Base-by-base conservation (phyloP, 1,139 yeast genomes). In the Sugiyamaella pinicola region DNA sequence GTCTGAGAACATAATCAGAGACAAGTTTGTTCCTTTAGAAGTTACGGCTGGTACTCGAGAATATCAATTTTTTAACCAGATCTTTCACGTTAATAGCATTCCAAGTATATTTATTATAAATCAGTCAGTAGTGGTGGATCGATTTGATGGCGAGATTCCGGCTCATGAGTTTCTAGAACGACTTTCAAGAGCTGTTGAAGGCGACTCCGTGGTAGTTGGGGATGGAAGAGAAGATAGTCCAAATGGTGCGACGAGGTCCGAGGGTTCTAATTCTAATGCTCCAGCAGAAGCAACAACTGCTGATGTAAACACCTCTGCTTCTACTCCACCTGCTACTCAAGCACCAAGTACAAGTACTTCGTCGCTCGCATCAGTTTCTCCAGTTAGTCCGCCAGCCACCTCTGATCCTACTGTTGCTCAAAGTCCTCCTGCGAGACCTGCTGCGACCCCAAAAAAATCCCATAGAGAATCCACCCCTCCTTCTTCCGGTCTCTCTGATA, bases 71-170 rank as follows among this genome's bases (percentile, higher is more conserved):
- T 83, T 85, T 60, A 70, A 74, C 42, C 81, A 79, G 58, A 68
- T 81, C 12, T 81, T 81, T 60, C 78, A 77, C 0, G 71, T 73
- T 28, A 73, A 76, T 33, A 63, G 61, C 1, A 70, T 74, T 2
- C 87, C 84, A 10, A 74, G 80, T 58, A 70, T 79, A 55, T 79
- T 72, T 66, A 71, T 81, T 50, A 73, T 84, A 7, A 69, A 67
- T 42, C 70, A 73, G 9, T 81, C 84, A 2, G 65, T 71, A 40
- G 68, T 82, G 8, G 59, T 80, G 42, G 81, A 76, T 41, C 62
- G 74, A 9, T 68, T 82, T 6, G 70, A 69, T 2, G 74, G 70
- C 6, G 71, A 68, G 4, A 55, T 68, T 2, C 51, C 62, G 4
- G 57, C 57, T 19, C 65, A 60, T 0, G 65, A 61, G 17, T 72